Evolutionary conservation across 1,139 yeast genomes (phyloP).

Genomic region (Entelexis sorbosivorans): DNA sequence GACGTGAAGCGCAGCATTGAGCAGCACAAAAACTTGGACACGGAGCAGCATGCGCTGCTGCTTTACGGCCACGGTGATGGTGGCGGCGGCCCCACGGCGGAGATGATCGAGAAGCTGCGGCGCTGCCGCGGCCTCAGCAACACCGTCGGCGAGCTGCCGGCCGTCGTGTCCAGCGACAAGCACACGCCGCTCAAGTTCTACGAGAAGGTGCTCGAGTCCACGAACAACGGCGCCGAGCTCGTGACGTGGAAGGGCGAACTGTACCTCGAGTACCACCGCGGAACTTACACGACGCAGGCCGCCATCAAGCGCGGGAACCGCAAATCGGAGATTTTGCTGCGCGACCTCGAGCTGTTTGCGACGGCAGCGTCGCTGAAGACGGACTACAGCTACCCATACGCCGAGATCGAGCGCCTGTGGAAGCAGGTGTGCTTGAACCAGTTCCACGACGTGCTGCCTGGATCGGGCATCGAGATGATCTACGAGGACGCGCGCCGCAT

Average conservation of each 20-base stretch:
- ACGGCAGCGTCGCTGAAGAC: slow-evolving; percentile 52
- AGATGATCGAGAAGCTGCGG: slow-evolving; percentile 83
- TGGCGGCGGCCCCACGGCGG: slow-evolving; percentile 95
- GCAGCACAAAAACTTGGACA: slow-evolving; percentile 74
- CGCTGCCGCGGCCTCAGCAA: slow-evolving; percentile 82
- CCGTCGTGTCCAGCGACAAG: slow-evolving; percentile 58
- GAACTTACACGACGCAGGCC: slow-evolving; percentile 92
- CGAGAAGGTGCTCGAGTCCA: slow-evolving; percentile 48
- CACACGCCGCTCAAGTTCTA: slow-evolving; percentile 66
- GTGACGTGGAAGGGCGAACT: slow-evolving; percentile 92
- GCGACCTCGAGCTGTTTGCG: slow-evolving; percentile 76
- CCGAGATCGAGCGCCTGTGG: slow-evolving; percentile 64
- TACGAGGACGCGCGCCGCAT: slow-evolving; percentile 88
- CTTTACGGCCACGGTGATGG: slow-evolving; percentile 94
- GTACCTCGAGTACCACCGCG: slow-evolving; percentile 90
- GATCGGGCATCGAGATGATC: slow-evolving; percentile 90
- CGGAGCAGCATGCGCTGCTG: slow-evolving; percentile 57
- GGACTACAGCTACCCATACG: slow-evolving; percentile 57
- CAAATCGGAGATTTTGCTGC: slow-evolving; percentile 62
- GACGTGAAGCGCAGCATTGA: slow-evolving; percentile 71
- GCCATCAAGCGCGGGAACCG: slow-evolving; percentile 73
- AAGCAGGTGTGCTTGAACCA: slow-evolving; percentile 82
- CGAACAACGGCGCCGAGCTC: slow-evolving; percentile 54
- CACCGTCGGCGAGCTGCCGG: slow-evolving; percentile 61
- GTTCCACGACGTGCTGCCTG: slow-evolving; percentile 94